A percentile compares a stretch with the other conserved stretches of the same genome.
Evolutionary conservation across 345 rosid species (phyloP).

Genomic region (Barbarea vulgaris): DNA sequence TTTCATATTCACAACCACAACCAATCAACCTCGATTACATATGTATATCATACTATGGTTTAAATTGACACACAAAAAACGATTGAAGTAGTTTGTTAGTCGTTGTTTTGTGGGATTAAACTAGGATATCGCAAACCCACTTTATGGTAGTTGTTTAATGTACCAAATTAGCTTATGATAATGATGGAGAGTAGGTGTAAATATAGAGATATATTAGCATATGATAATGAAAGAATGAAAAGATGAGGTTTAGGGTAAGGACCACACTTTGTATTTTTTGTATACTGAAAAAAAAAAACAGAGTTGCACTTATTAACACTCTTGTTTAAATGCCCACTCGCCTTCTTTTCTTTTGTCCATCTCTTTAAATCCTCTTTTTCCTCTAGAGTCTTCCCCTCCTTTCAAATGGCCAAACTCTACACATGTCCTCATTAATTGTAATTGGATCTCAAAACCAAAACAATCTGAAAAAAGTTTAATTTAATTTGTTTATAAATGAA

Average conservation of each 20-base stretch:
- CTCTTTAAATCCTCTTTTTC: conserved; percentile 15
- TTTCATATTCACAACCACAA: not conserved
- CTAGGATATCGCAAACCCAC: conserved; percentile 7
- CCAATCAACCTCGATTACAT: not conserved
- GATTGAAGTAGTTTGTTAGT: conserved; percentile 19
- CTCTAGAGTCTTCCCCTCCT: conserved; percentile 6
- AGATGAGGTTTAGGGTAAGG: conserved; percentile 36
- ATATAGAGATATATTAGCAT: conserved; percentile 24
- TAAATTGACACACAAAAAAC: not conserved
- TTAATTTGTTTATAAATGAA: not conserved
- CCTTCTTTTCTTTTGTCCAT: conserved; percentile 26
- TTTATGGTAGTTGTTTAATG: conserved; percentile 22
- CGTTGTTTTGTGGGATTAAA: conserved; percentile 28
- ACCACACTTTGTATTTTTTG: conserved; percentile 38
- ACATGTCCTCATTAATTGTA: not conserved
- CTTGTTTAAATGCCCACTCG: conserved; percentile 35
- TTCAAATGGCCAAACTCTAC: conserved; percentile 9
- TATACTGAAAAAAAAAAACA: conserved; percentile 26
- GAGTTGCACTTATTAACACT: conserved; percentile 23
- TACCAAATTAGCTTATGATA: conserved; percentile 33
- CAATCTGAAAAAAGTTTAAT: not conserved
- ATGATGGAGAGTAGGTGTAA: conserved; percentile 35
- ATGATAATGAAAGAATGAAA: conserved; percentile 33
- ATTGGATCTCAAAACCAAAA: not conserved
- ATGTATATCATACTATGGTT: not conserved